These are phyloP conservation scores for Talaromyces sp. DNA, from an alignment of 2,329 filamentous ascomycete genomes.

Conservation along the genomic window DNA sequence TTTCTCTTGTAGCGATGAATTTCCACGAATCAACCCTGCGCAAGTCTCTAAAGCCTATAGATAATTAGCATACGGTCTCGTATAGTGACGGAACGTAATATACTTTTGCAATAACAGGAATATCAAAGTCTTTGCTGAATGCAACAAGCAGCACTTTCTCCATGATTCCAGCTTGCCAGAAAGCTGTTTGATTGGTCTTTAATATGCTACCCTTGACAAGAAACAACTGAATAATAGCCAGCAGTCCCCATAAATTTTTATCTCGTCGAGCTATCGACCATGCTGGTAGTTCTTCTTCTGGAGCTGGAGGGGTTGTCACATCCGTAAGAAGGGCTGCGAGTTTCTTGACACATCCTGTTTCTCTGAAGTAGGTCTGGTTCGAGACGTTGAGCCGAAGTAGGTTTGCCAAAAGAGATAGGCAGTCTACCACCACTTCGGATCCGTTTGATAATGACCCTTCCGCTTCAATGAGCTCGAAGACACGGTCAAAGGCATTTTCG, in stretches of 20 bases:
- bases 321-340: slow-evolving; percentile 68
- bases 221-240: slow-evolving; percentile 84
- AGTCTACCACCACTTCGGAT: slow-evolving; percentile 86
- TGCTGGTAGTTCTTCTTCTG: slow-evolving; percentile 62
- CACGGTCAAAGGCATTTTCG: slow-evolving; percentile 84
- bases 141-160: slow-evolving; percentile 78
- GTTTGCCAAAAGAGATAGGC: slow-evolving; percentile 85
- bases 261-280: slow-evolving; percentile 78
- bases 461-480: slow-evolving; percentile 76
- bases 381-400: slow-evolving; percentile 81
- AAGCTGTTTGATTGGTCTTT: slow-evolving; percentile 79
- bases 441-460: slow-evolving; percentile 83
- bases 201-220: slow-evolving; percentile 75
- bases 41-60: slow-evolving; percentile 74
- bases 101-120: slow-evolving; percentile 79
- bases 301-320: slow-evolving; percentile 55
- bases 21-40: slow-evolving; percentile 83
- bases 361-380: slow-evolving; percentile 91
- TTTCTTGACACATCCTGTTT: slow-evolving; percentile 77
- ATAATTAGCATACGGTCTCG: slow-evolving; percentile 19
- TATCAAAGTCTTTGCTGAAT: slow-evolving; percentile 70
- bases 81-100: slow-evolving; percentile 23
- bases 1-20: slow-evolving; percentile 74
- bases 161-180: slow-evolving; percentile 78
- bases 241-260: slow-evolving; percentile 86